phyloP scores from a whole-genome alignment of 2,329 filamentous ascomycete species.

The Pseudocercospora crystallina region DNA sequence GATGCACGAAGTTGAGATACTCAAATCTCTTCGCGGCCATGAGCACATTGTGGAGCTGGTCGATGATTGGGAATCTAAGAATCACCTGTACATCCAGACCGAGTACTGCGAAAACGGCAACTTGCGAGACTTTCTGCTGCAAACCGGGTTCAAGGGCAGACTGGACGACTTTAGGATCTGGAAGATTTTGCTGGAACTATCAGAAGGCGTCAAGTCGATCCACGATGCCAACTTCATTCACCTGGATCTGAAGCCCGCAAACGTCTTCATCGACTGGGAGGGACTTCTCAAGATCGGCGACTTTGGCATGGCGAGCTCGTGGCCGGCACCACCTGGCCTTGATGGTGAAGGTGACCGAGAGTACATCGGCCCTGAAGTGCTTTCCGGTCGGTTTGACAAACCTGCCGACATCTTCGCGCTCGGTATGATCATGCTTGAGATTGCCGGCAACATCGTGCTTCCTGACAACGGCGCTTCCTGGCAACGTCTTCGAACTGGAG shows the following conservation, averaged over 20 bases:
- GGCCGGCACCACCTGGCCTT: conserved; percentile 73
- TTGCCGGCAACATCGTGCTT: conserved; percentile 87
- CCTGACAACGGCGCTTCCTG: conserved; percentile 90
- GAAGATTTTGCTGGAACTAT: conserved; percentile 88
- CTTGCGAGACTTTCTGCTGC: conserved; percentile 79
- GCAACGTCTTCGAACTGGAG: conserved; percentile 84
- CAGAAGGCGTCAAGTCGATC: conserved; percentile 81
- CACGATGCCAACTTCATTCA: conserved; percentile 86
- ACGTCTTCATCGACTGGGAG: conserved; percentile 78
- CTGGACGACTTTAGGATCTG: conserved; percentile 97
- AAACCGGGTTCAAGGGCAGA: conserved; percentile 77
- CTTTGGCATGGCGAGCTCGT: conserved; percentile 77
- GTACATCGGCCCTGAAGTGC: conserved; percentile 92
- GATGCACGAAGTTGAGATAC: conserved; percentile 76
- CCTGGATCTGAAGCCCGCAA: conserved; percentile 81
- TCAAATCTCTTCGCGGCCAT: conserved; percentile 73
- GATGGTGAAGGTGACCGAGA: conserved; percentile 94
- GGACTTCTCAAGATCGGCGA: conserved; percentile 82
- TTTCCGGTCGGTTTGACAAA: conserved; percentile 82
- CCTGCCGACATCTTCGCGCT: conserved; percentile 92
- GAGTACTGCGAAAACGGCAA: conserved; percentile 96
- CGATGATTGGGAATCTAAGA: conserved; percentile 83
- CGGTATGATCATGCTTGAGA: conserved; percentile 91
- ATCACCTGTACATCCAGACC: conserved; percentile 92
- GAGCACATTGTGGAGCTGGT: conserved; percentile 85